phyloP scores from a whole-genome alignment of 106 monocot species.

The Dendrobium chrysotoxum region DNA sequence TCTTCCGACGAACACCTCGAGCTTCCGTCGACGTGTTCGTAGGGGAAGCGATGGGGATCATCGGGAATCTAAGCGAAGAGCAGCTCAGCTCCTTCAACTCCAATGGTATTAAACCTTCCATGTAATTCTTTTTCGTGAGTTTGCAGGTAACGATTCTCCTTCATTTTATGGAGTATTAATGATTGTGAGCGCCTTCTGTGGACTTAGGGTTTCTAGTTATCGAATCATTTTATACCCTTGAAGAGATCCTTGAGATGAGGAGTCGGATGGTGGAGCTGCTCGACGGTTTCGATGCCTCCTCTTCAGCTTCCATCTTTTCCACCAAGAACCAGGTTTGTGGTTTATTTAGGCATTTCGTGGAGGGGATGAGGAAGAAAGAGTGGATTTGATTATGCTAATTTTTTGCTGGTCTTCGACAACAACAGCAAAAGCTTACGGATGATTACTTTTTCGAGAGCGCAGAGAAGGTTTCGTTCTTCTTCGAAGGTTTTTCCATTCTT shows the following conservation, averaged over 20 bases:
- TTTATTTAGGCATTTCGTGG: conserved; percentile 1
- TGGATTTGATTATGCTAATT: background rate
- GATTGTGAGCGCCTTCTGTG: background rate
- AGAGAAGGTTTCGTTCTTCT: conserved; percentile 95
- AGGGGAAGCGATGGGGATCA: conserved; percentile 21
- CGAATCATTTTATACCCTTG: conserved; percentile 59
- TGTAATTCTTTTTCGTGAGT: background rate
- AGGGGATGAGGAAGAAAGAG: background rate
- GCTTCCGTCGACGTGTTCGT: background rate
- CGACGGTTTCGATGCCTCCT: conserved; percentile 55
- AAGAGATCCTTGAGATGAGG: conserved; percentile 62
- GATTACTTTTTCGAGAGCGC: conserved; percentile 85
- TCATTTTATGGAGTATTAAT: background rate
- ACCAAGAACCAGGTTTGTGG: conserved; percentile 72
- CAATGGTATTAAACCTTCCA: conserved; percentile 34
- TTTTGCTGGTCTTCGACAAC: conserved; percentile 6
- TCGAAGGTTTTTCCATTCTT: conserved; percentile 52
- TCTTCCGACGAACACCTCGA: background rate
- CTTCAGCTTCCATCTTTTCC: conserved; percentile 64
- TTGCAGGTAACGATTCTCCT: background rate
- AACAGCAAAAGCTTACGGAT: conserved; percentile 53
- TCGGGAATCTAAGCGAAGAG: conserved; percentile 46
- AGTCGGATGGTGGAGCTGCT: conserved; percentile 72
- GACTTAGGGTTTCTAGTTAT: conserved; percentile 70
- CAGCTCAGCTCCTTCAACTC: conserved; percentile 66